Evolutionary conservation across 495 filamentous ascomycete species (phyloP), one percentile per base, ranked within the genome.

Genomic region (Gamarada debralockiae): DNA sequence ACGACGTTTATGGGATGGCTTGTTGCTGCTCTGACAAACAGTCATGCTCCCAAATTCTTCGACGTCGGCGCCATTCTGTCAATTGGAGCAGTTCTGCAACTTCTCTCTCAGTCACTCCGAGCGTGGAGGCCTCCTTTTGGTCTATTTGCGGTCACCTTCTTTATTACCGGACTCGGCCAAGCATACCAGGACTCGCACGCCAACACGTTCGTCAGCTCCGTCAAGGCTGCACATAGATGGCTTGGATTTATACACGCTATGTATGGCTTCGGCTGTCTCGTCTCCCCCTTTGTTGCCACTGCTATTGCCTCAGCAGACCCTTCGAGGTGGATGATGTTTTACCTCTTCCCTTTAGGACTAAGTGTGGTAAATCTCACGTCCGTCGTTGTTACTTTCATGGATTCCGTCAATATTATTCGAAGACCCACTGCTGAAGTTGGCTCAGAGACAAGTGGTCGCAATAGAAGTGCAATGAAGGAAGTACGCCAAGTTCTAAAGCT

Each of bases 191-290:
- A 83, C 54, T 68, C 78, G 5, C 73, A 80, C 45, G 67, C 71
- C 14, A 82, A 81, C 44, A 73, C 72, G 3, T 79, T 73, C 53
- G 75, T 75, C 0, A 66, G 72, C 42, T 69, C 65, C 8, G 64
- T 72, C 15, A 63, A 66, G 20, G 69, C 67, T 25, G 68, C 74
- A 3, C 78, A 83, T 52, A 65, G 77, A 23, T 81, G 78, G 78
- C 62, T 83, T 3, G 77, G 76, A 6, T 69, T 80, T 48, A 76
- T 81, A 15, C 78, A 83, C 61, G 75, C 73, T 33, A 71, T 75
- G 63, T 83, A 79, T 48, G 76, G 75, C 20, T 65, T 75, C 0
- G 78, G 78, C 0, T 73, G 71, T 13, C 65, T 83, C 3, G 66
- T 79, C 5, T 67, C 61, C 0, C 78, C 79, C 14, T 70, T 83